Base-by-base conservation (phyloP, 2,329 filamentous ascomycete genomes). In the Metarhizium album region DNA sequence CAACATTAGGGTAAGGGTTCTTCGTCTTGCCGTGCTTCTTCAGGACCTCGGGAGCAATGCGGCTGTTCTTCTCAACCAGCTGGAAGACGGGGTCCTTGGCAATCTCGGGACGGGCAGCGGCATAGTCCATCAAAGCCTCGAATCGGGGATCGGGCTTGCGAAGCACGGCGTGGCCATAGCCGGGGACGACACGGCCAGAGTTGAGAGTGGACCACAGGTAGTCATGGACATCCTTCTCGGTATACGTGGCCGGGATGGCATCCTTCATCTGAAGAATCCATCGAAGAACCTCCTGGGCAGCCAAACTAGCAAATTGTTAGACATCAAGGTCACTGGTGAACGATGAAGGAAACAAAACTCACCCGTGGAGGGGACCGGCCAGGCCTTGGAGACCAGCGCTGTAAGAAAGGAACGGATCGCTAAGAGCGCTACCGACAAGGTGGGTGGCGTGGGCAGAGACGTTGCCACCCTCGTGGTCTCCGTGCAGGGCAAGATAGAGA, bases 221-320 rank as follows among this genome's bases (percentile, higher is more conserved):
- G 62, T 87, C 80, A 58, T 83, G 85, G 57, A 98, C 85, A 59
- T 95, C 87, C 57, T 86, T 73, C 57, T 93, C 86, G 4, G 79
- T 83, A 74, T 91, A 91, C 49, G 78, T 78, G 47, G 76, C 75
- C 53, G 90, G 89, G 55, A 98, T 91, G 58, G 81, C 73, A 45
- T 90, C 83, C 74, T 95, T 87, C 93, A 98, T 97, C 69, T 95
- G 86, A 50, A 96, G 69, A 61, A 96, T 94, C 87, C 90, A 98
- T 64, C 93, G 87, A 55, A 98, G 82, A 37, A 97, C 93, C 67
- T 98, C 93, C 70, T 98, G 93, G 6, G 93, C 93, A 47, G 93
- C 93, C 53, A 98, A 83, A 52, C 91, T 69, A 37, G 7, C 33
- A 27, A 35, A 20, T n/a, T 40, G 37, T 40, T 20, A 20, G 18